Evolutionary conservation across 805 yeast species (phyloP).

Genomic region (Yarrowia yakushimensis): DNA sequence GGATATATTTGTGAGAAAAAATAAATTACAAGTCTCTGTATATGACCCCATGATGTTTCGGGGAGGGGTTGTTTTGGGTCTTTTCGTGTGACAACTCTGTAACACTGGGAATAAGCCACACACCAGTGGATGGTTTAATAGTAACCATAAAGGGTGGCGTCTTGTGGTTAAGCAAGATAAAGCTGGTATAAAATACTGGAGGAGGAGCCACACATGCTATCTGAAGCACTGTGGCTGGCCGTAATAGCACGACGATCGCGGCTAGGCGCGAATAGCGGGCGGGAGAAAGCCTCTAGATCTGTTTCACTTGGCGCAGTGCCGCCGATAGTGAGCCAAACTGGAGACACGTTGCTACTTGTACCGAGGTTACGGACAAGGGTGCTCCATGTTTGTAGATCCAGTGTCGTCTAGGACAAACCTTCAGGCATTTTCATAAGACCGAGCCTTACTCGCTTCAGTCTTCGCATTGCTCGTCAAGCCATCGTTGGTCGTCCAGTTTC

Average conservation of each 20-base stretch:
- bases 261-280: neutral
- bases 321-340: neutral
- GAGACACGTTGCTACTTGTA: neutral
- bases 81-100: neutral
- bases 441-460: neutral
- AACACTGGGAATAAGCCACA: neutral
- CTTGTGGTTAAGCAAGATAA: constrained; percentile 6
- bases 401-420: neutral
- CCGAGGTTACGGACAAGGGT: neutral
- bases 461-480: constrained; percentile 19
- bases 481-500: neutral
- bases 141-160: neutral
- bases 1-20: neutral
- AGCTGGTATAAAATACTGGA: neutral
- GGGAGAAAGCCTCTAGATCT: neutral
- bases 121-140: neutral
- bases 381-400: neutral
- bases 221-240: constrained; percentile 1
- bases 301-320: neutral
- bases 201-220: neutral
- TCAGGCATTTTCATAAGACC: neutral
- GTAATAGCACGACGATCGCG: neutral
- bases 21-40: neutral
- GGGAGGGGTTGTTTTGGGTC: neutral
- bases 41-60: too few relatives aligned